phyloP scores from a whole-genome alignment of 2,329 filamentous ascomycete species.

The Pseudodiploospora longispora region DNA sequence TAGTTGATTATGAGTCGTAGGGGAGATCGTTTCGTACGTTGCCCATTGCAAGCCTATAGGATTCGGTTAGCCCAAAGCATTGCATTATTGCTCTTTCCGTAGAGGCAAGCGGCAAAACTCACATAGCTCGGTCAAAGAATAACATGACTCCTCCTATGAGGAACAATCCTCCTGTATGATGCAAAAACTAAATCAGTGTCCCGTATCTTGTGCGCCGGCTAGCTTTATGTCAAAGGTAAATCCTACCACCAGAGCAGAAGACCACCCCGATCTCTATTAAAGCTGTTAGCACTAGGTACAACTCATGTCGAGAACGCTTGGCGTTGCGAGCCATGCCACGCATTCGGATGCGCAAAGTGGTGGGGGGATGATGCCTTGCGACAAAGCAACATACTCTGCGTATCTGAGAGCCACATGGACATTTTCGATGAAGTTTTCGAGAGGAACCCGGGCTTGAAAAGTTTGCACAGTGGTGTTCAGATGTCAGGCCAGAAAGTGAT shows the following conservation, averaged over 20 bases:
- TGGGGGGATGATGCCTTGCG: background rate
- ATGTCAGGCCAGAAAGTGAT: background rate
- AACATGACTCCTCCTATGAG: conserved; percentile 88
- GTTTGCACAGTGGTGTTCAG: background rate
- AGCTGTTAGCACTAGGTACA: conserved; percentile 21
- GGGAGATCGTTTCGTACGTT: conserved; percentile 52
- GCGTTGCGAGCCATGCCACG: conserved; percentile 4
- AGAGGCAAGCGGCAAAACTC: conserved; percentile 22
- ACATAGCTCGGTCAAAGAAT: conserved; percentile 97
- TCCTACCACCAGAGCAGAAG: conserved; percentile 92
- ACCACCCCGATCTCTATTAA: conserved; percentile 85
- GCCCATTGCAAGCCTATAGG: conserved; percentile 82
- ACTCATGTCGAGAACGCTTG: background rate
- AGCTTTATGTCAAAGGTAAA: conserved; percentile 25
- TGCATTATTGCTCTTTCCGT: background rate
- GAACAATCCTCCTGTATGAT: conserved; percentile 73
- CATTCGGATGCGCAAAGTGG: conserved; percentile 15
- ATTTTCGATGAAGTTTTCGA: conserved; percentile 24
- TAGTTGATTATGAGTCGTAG: conserved; percentile 6
- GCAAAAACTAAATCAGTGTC: conserved; percentile 11
- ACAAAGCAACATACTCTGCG: conserved; percentile 64
- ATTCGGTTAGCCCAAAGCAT: background rate
- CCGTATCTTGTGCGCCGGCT: conserved; percentile 13
- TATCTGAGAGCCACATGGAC: conserved; percentile 93
- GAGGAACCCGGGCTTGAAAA: background rate